Conservation (phyloP, 2,329 filamentous ascomycete genomes). For the Drechslerella coelobrocha region DNA sequence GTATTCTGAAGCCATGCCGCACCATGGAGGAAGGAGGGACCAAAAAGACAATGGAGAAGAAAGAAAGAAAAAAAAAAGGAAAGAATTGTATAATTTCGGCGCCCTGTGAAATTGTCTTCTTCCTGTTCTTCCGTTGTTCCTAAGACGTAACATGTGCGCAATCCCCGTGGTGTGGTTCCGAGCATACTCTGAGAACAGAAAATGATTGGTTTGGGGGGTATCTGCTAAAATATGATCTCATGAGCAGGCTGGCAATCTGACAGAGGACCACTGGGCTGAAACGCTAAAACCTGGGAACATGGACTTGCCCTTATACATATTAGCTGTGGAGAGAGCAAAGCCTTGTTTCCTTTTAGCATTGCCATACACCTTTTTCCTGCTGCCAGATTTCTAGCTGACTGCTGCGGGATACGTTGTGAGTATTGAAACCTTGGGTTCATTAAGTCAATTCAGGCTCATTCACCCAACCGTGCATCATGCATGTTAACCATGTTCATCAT, state of each 20-base stretch:
- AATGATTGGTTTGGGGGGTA: constrained; percentile 21
- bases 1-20: constrained; percentile 21
- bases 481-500: neutral
- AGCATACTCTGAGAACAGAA: neutral
- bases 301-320: neutral
- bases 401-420: neutral
- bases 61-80: constrained; percentile 13
- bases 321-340: too few species aligned
- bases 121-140: constrained; percentile 19
- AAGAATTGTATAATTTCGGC: constrained; percentile 18
- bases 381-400: too few species aligned
- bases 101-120: constrained; percentile 1
- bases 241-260: constrained; percentile 26
- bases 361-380: too few species aligned
- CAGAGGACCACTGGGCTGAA: constrained; percentile 23
- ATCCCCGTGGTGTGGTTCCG: constrained; percentile 13
- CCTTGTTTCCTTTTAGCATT: too few species aligned
- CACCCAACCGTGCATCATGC: neutral
- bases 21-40: constrained; percentile 24
- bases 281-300: constrained; percentile 27
- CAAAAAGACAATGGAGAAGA: constrained; percentile 21
- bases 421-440: neutral
- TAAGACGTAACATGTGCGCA: constrained; percentile 51
- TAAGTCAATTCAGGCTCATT: neutral
- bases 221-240: constrained; percentile 9